Evolutionary conservation across 805 yeast species (phyloP).

Genomic region (Schizosaccharomyces osmophilus): DNA sequence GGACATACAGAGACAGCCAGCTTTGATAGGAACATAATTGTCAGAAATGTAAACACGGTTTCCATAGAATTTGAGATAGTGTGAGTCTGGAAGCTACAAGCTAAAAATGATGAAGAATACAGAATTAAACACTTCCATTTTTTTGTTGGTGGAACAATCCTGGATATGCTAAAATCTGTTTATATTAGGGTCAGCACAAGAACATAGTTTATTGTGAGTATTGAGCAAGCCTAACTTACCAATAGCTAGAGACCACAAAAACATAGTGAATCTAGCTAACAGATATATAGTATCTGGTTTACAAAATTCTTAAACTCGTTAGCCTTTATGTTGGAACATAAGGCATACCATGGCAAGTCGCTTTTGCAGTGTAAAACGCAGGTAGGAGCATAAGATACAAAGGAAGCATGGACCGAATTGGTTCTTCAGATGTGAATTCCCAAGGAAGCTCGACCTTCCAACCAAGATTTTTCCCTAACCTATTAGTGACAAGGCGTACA

Average conservation of each 20-base stretch:
- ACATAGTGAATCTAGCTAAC: neutral
- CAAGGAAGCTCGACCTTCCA: conserved; percentile 39
- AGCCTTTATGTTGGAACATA: neutral
- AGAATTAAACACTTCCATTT: neutral
- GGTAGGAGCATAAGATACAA: conserved; percentile 2
- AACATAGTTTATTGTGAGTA: neutral
- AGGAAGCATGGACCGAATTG: conserved; percentile 52
- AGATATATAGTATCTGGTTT: neutral
- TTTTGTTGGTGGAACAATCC: neutral
- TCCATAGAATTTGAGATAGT: conserved; percentile 78
- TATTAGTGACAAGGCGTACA: neutral
- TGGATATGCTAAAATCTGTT: neutral
- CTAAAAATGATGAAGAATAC: neutral
- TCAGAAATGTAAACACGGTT: conserved; percentile 23
- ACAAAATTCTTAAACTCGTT: neutral
- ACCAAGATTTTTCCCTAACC: conserved; percentile 14
- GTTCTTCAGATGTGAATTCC: conserved; percentile 42
- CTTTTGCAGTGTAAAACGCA: neutral
- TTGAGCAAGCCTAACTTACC: neutral
- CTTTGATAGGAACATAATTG: conserved; percentile 13
- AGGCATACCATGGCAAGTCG: neutral
- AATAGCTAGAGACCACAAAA: neutral
- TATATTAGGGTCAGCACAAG: neutral
- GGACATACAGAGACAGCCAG: neutral
- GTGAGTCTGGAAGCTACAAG: conserved; percentile 45